These are phyloP conservation scores for Strigomonas oncopelti DNA, from an alignment of 208 protist species.

Conservation along the genomic window DNA sequence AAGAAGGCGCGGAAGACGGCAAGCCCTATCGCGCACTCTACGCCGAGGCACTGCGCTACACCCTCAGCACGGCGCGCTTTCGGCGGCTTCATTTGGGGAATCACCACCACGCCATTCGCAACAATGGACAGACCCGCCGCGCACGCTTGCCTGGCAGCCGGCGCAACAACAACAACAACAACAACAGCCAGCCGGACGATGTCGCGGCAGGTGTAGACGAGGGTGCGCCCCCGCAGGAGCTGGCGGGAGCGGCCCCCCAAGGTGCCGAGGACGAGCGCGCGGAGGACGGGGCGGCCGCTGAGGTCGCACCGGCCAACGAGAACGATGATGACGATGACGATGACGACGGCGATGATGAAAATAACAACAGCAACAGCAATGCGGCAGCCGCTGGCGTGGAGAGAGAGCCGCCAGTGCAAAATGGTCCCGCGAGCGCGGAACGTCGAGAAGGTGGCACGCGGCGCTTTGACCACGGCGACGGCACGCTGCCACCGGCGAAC, in stretches of 20 bases:
- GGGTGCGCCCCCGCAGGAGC: neutral
- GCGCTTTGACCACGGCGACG: conserved; percentile 11
- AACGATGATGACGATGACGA: too few relatives aligned
- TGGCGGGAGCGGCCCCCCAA: too few relatives aligned
- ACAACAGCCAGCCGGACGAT: neutral
- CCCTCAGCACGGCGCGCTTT: conserved; percentile 57
- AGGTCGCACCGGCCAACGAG: too few relatives aligned
- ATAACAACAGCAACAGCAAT: too few relatives aligned
- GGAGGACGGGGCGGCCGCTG: too few relatives aligned
- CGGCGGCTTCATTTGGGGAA: conserved; percentile 59
- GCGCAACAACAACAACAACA: neutral
- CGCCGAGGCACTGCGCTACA: conserved; percentile 44
- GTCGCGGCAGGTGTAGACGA: neutral
- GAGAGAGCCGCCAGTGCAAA: too few relatives aligned
- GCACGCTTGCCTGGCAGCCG: conserved; percentile 23
- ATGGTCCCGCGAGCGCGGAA: too few relatives aligned
- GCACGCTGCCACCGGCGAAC: conserved; percentile 39
- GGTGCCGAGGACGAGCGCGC: too few relatives aligned
- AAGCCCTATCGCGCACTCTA: conserved; percentile 15
- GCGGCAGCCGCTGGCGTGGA: too few relatives aligned
- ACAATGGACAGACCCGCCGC: conserved; percentile 59
- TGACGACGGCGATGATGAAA: too few relatives aligned
- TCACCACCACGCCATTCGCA: conserved; percentile 55
- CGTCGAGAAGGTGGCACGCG: neutral
- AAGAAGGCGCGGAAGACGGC: neutral